phyloP scores from a whole-genome alignment of 1,139 yeast species.

The Scheffersomyces parashehatae region DNA sequence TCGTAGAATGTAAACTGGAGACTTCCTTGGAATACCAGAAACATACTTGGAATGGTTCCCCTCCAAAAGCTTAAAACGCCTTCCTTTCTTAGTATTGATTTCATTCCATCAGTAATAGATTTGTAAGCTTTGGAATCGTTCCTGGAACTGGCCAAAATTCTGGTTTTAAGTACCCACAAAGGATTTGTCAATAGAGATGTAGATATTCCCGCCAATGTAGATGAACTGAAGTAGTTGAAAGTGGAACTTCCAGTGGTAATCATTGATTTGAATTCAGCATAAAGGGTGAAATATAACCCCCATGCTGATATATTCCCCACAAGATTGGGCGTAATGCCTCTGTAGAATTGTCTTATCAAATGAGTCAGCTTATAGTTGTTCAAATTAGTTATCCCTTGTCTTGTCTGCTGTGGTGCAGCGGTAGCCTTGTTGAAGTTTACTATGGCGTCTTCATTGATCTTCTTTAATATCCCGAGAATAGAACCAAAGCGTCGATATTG shows the following conservation, averaged over 20 bases:
- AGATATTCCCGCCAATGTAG: slow-evolving; percentile 63
- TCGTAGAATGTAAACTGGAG: slow-evolving; percentile 86
- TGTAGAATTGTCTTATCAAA: slow-evolving; percentile 43
- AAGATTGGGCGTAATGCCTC: slow-evolving; percentile 81
- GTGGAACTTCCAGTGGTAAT: slow-evolving; percentile 21
- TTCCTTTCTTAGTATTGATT: slow-evolving; percentile 53
- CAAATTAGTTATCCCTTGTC: background rate
- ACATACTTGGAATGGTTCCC: slow-evolving; percentile 78
- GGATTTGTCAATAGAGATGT: slow-evolving; percentile 87
- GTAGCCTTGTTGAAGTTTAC: background rate
- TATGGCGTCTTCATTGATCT: slow-evolving; percentile 17
- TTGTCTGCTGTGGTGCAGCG: background rate
- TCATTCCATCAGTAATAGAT: slow-evolving; percentile 57
- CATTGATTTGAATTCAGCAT: slow-evolving; percentile 55
- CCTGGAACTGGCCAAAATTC: slow-evolving; percentile 67
- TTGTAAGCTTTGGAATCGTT: slow-evolving; percentile 51
- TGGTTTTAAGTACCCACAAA: slow-evolving; percentile 87
- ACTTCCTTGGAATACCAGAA: slow-evolving; percentile 88
- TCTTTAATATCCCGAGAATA: slow-evolving; percentile 18
- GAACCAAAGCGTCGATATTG: slow-evolving; percentile 12
- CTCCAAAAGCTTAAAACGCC: slow-evolving; percentile 77
- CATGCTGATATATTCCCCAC: slow-evolving; percentile 86
- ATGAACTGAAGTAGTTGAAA: slow-evolving; percentile 35
- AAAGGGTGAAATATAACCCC: slow-evolving; percentile 81
- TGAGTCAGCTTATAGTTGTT: background rate